phyloP scores from a whole-genome alignment of 208 protist genomes.

The Hexamita inflata region DNA sequence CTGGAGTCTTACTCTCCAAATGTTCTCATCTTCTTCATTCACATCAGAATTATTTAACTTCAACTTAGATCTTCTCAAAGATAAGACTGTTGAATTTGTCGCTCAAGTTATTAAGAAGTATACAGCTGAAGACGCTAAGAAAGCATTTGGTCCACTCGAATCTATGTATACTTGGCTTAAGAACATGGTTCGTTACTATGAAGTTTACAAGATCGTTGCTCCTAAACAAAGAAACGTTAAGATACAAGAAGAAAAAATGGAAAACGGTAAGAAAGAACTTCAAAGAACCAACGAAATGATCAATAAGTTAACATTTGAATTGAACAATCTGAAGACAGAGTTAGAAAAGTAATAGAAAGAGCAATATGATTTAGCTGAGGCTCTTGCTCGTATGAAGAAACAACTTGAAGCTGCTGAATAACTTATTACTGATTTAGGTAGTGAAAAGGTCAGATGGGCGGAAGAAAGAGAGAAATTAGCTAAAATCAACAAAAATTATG shows the following conservation, averaged over 20 bases:
- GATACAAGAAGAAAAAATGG: not conserved
- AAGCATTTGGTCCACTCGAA: slow-evolving; percentile 59
- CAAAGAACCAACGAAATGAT: slow-evolving; percentile 64
- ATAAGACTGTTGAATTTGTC: slow-evolving; percentile 60
- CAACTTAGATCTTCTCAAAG: not conserved
- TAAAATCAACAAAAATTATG: slow-evolving; percentile 60
- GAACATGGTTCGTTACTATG: slow-evolving; percentile 87
- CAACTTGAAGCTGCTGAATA: slow-evolving; percentile 75
- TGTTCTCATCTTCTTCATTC: slow-evolving; percentile 1
- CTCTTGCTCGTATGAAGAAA: slow-evolving; percentile 75
- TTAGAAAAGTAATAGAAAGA: slow-evolving; percentile 69
- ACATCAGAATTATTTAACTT: slow-evolving; percentile 4
- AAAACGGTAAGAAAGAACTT: slow-evolving; percentile 61
- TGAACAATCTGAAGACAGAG: slow-evolving; percentile 46
- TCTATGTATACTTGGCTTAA: slow-evolving; percentile 84
- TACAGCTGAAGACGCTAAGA: slow-evolving; percentile 66
- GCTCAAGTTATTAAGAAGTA: slow-evolving; percentile 57
- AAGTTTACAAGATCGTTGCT: slow-evolving; percentile 79
- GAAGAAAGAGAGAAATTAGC: slow-evolving; percentile 68
- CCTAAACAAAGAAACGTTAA: slow-evolving; percentile 77
- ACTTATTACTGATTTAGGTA: slow-evolving; percentile 82
- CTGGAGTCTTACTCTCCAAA: slow-evolving; percentile 15
- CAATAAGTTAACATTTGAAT: slow-evolving; percentile 39
- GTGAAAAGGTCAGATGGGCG: slow-evolving; percentile 81
- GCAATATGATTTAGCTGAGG: slow-evolving; percentile 65